These are phyloP conservation scores for Akanthomyces lecanii DNA, from an alignment of 2,329 filamentous ascomycete species.

Conservation along the genomic window DNA sequence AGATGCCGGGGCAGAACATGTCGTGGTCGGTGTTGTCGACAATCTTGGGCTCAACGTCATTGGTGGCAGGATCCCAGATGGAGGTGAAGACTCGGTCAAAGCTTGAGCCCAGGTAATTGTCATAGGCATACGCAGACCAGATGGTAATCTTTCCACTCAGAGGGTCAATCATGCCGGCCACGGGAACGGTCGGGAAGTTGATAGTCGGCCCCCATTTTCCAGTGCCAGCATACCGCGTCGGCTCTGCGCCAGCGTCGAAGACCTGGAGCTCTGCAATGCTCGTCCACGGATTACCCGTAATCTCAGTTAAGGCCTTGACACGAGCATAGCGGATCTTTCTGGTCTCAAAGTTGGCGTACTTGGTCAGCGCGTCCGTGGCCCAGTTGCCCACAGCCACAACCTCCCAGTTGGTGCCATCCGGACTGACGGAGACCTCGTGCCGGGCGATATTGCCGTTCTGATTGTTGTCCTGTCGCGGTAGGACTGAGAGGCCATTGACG, in stretches of 20 bases:
- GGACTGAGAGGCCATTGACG: slow-evolving; percentile 29
- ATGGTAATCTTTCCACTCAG: slow-evolving; percentile 25
- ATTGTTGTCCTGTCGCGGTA: slow-evolving; percentile 27
- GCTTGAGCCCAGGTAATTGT: slow-evolving; percentile 18
- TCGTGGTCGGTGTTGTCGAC: slow-evolving; percentile 44
- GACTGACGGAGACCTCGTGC: slow-evolving; percentile 28
- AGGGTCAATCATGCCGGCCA: slow-evolving; percentile 28
- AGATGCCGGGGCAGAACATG: slow-evolving; percentile 56
- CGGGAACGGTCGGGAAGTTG: slow-evolving; percentile 34
- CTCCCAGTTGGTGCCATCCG: slow-evolving; percentile 26
- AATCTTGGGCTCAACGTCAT: slow-evolving; percentile 5
- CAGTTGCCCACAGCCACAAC: slow-evolving; percentile 28
- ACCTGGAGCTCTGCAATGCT: slow-evolving; percentile 32
- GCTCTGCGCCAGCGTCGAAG: slow-evolving; percentile 25
- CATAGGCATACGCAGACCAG: slow-evolving; percentile 24
- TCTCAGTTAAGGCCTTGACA: slow-evolving; percentile 28
- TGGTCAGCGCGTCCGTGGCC: slow-evolving; percentile 26
- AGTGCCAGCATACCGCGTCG: slow-evolving; percentile 21
- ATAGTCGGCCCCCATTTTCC: slow-evolving; percentile 34
- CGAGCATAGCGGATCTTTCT: slow-evolving; percentile 28
- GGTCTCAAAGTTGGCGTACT: slow-evolving; percentile 32
- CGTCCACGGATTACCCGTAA: slow-evolving; percentile 28
- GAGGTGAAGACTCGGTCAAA: slow-evolving; percentile 20
- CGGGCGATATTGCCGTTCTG: slow-evolving; percentile 28
- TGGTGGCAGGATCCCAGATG: slow-evolving; percentile 33